A percentile compares a stretch with the other conserved stretches of the same genome.
Evolutionary conservation across 129 eudicot genomes (phyloP).

Genomic region (Deinandra increscens): DNA sequence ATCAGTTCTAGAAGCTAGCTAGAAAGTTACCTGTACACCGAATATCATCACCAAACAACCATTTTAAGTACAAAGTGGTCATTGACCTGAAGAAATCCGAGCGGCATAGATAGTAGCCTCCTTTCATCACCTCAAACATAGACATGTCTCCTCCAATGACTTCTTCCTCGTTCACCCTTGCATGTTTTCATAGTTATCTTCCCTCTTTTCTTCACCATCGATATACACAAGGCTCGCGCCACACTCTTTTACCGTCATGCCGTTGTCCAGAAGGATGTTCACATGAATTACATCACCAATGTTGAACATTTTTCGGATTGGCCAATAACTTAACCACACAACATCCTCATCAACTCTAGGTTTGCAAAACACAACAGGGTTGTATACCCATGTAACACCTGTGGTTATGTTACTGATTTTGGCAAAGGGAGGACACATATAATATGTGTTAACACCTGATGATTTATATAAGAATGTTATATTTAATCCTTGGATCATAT

Average conservation of each 20-base stretch:
- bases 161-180: not conserved
- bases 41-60: not conserved
- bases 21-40: not conserved
- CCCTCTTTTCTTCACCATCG: not conserved
- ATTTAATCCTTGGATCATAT: not conserved
- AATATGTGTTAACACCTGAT: not conserved
- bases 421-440: not conserved
- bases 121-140: not conserved
- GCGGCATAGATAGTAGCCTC: not conserved
- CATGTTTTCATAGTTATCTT: too few species aligned
- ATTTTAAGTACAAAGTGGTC: not conserved
- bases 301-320: slow-evolving; percentile 10
- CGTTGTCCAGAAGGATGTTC: slow-evolving; percentile 3
- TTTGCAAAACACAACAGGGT: slow-evolving; percentile 18
- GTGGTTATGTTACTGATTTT: not conserved
- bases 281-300: slow-evolving; percentile 20
- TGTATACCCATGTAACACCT: not conserved
- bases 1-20: too few species aligned
- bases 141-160: slow-evolving; percentile 3
- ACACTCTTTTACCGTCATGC: not conserved
- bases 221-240: slow-evolving; percentile 13
- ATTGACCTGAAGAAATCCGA: not conserved
- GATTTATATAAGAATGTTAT: not conserved
- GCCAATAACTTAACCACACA: slow-evolving; percentile 36
- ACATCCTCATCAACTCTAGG: slow-evolving; percentile 9